phyloP scores from a whole-genome alignment of 345 rosid species.

The Boechera divaricarpa region DNA sequence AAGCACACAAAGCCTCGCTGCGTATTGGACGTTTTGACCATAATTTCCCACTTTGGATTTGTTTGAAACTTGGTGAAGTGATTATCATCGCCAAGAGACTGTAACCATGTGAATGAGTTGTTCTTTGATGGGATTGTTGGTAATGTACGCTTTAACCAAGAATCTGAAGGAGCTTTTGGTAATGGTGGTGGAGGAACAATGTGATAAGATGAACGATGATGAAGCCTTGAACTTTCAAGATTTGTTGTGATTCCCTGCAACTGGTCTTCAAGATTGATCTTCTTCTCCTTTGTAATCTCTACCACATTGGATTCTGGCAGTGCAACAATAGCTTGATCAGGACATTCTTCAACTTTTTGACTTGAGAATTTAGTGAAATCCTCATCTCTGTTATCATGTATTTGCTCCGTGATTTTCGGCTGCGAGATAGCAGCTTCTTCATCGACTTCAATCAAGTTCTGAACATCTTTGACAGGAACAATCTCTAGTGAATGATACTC shows the following conservation, averaged over 20 bases:
- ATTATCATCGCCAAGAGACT: slow-evolving; percentile 41
- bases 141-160: slow-evolving; percentile 81
- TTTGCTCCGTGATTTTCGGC: slow-evolving; percentile 35
- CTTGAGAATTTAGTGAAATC: slow-evolving; percentile 30
- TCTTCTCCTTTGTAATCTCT: slow-evolving; percentile 44
- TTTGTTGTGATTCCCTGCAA: slow-evolving; percentile 36
- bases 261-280: slow-evolving; percentile 47
- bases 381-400: slow-evolving; percentile 33
- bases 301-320: slow-evolving; percentile 30
- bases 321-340: slow-evolving; percentile 27
- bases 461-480: slow-evolving; percentile 43
- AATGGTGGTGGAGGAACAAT: slow-evolving; percentile 64
- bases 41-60: slow-evolving; percentile 78
- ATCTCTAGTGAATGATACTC: slow-evolving; percentile 33
- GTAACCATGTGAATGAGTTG: slow-evolving; percentile 45
- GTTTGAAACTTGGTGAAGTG: slow-evolving; percentile 38
- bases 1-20: slow-evolving; percentile 59
- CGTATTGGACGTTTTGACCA: slow-evolving; percentile 64
- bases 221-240: slow-evolving; percentile 36
- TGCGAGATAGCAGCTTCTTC: slow-evolving; percentile 27
- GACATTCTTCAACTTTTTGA: slow-evolving; percentile 35
- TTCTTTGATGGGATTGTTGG: slow-evolving; percentile 62
- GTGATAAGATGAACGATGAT: slow-evolving; percentile 43
- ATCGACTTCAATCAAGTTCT: slow-evolving; percentile 31
- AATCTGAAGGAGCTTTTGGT: slow-evolving; percentile 90